phyloP scores from a whole-genome alignment of 2,329 filamentous ascomycete species.

The Teratosphaeria destructans region DNA sequence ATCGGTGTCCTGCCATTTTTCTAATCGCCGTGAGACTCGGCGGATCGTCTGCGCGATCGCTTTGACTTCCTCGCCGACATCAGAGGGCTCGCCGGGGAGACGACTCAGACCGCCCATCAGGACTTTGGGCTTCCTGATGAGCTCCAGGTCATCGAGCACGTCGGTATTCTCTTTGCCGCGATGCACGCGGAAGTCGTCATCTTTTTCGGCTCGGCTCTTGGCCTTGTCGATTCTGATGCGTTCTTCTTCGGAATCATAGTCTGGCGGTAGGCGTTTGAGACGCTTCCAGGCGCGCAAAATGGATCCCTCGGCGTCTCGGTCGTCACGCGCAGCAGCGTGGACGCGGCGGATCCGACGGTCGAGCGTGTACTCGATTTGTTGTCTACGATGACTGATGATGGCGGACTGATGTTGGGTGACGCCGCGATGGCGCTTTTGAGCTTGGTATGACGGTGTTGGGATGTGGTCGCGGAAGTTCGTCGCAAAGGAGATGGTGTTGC shows the following conservation, averaged over 20 bases:
- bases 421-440: constrained; percentile 53
- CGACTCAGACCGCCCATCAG: constrained; percentile 47
- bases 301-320: constrained; percentile 53
- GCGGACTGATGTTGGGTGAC: constrained; percentile 74
- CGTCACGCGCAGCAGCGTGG: constrained; percentile 53
- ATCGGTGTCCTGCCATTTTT: constrained; percentile 52
- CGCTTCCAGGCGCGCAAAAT: constrained; percentile 58
- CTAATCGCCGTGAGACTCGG: constrained; percentile 53
- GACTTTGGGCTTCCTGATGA: constrained; percentile 13
- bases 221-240: constrained; percentile 17
- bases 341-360: constrained; percentile 60
- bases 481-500: constrained; percentile 14
- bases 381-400: constrained; percentile 66
- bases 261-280: constrained; percentile 39
- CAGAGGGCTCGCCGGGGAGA: constrained; percentile 51
- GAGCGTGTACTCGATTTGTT: constrained; percentile 72
- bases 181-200: constrained; percentile 21
- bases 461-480: constrained; percentile 19
- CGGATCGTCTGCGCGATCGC: constrained; percentile 57
- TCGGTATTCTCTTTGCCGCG: constrained; percentile 22
- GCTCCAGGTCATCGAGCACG: constrained; percentile 13
- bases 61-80: constrained; percentile 65
- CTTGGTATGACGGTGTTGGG: constrained; percentile 24
- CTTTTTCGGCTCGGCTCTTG: constrained; percentile 26
- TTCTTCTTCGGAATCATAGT: constrained; percentile 39